Conservation (phyloP, 805 yeast genomes). For the Sungouiella thailandica region DNA sequence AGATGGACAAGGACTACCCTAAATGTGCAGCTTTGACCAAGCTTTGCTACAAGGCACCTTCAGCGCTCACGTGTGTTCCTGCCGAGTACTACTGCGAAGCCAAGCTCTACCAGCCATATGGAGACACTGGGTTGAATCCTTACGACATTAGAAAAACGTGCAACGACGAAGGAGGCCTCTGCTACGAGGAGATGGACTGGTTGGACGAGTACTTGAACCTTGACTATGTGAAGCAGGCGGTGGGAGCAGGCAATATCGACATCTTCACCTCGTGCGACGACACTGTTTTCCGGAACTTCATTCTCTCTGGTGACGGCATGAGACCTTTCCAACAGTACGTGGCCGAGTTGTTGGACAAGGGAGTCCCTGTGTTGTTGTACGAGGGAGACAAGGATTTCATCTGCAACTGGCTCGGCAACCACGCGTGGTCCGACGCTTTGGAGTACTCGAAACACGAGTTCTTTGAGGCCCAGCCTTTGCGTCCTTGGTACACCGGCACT, state of each 20-base stretch:
- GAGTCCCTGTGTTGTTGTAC: slow-evolving; percentile 11
- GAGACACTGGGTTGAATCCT: slow-evolving; percentile 53
- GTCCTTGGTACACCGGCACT: slow-evolving; percentile 15
- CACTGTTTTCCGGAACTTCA: slow-evolving; percentile 31
- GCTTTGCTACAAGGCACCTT: slow-evolving; percentile 27
- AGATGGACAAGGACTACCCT: slow-evolving; percentile 30
- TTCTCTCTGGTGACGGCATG: slow-evolving; percentile 7
- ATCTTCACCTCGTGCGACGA: slow-evolving; percentile 44
- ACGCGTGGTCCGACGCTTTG: slow-evolving; percentile 11
- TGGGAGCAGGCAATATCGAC: slow-evolving; percentile 53
- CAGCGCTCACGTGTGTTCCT: slow-evolving; percentile 38
- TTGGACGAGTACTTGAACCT: slow-evolving; percentile 50
- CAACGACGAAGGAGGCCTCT: slow-evolving; percentile 43
- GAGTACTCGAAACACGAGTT: slow-evolving; percentile 16
- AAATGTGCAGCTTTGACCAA: slow-evolving; percentile 29
- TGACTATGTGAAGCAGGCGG: slow-evolving; percentile 46
- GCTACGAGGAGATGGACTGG: slow-evolving; percentile 48
- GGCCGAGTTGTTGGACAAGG: slow-evolving; percentile 11
- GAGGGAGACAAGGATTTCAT: slow-evolving; percentile 15
- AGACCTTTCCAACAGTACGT: slow-evolving; percentile 9
- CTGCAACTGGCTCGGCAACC: slow-evolving; percentile 17
- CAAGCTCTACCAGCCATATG: slow-evolving; percentile 25
- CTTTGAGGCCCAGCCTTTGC: slow-evolving; percentile 13
- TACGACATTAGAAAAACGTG: slow-evolving; percentile 59
- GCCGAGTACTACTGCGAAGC: slow-evolving; percentile 30